These are phyloP conservation scores for Blepharisma stoltei DNA, from an alignment of 73 alveolate species.

Conservation along the genomic window DNA sequence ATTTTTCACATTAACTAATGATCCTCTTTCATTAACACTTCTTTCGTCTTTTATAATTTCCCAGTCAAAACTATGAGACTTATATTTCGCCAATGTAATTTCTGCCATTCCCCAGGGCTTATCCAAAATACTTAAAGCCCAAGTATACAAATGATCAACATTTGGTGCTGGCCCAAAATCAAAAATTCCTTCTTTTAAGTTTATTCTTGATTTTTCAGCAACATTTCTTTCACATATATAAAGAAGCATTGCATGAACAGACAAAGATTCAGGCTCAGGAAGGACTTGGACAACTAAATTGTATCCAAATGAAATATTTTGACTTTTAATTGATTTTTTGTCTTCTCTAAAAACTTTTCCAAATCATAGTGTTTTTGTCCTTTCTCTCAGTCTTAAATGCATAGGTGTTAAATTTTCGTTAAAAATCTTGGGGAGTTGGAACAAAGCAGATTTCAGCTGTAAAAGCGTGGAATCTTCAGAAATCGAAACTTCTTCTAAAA, in stretches of 20 bases:
- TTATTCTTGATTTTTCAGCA: not conserved
- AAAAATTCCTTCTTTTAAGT: not conserved
- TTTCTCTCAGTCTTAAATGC: constrained; percentile 54
- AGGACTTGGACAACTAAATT: not conserved
- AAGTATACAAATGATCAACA: not conserved
- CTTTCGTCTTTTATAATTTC: not conserved
- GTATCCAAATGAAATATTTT: constrained; percentile 35
- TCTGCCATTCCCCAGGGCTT: not conserved
- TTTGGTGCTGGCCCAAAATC: constrained; percentile 12
- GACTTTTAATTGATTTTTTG: constrained; percentile 47
- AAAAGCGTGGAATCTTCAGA: constrained; percentile 39
- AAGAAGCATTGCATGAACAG: not conserved
- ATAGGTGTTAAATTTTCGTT: no score
- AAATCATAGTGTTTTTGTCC: constrained; percentile 38
- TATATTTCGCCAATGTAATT: not conserved
- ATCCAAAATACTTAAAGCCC: not conserved
- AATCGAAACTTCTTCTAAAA: constrained; percentile 37
- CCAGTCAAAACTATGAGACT: constrained; percentile 7
- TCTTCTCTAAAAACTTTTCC: constrained; percentile 63
- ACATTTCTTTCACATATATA: not conserved
- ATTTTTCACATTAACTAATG: not conserved
- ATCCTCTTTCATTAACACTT: not conserved
- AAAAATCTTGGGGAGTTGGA: no score
- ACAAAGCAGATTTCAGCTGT: constrained; percentile 49
- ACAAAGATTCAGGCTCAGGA: not conserved